These are phyloP conservation scores for Urochloa ruziziensis DNA, from an alignment of 176 grass and related monocot genomes.

Conservation along the genomic window DNA sequence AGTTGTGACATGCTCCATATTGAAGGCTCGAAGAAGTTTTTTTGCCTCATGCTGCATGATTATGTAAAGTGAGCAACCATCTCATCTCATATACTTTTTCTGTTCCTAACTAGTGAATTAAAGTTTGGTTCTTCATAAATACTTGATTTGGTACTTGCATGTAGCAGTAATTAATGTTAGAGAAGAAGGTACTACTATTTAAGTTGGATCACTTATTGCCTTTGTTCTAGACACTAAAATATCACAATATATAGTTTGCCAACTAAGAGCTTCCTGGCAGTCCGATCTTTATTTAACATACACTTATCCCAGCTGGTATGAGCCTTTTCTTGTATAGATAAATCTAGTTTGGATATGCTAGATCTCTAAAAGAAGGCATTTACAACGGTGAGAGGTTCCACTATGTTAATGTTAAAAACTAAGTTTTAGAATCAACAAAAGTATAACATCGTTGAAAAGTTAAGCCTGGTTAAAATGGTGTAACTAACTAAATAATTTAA, in stretches of 20 bases:
- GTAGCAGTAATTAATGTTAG: background rate
- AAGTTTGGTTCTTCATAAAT: conserved; percentile 6
- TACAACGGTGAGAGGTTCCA: background rate
- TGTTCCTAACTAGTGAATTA: background rate
- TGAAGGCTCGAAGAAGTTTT: conserved; percentile 5
- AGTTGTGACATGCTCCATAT: background rate
- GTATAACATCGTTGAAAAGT: background rate
- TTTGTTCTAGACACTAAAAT: background rate
- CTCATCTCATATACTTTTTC: background rate
- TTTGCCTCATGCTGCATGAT: conserved; percentile 11
- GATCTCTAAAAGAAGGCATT: background rate
- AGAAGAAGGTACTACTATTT: background rate
- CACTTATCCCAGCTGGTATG: background rate
- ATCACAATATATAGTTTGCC: background rate
- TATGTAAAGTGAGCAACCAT: conserved; percentile 17
- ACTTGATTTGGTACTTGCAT: background rate
- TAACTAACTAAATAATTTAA: background rate
- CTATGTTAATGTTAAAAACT: background rate
- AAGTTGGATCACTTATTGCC: background rate
- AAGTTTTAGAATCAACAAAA: background rate
- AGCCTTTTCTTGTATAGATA: background rate
- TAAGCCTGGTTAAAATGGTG: background rate
- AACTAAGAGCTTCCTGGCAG: background rate
- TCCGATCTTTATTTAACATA: background rate
- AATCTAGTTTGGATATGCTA: background rate